These are phyloP conservation scores for Fomitopsis pinicola DNA, from an alignment of 1,284 basidiomycete species.

Conservation along the genomic window DNA sequence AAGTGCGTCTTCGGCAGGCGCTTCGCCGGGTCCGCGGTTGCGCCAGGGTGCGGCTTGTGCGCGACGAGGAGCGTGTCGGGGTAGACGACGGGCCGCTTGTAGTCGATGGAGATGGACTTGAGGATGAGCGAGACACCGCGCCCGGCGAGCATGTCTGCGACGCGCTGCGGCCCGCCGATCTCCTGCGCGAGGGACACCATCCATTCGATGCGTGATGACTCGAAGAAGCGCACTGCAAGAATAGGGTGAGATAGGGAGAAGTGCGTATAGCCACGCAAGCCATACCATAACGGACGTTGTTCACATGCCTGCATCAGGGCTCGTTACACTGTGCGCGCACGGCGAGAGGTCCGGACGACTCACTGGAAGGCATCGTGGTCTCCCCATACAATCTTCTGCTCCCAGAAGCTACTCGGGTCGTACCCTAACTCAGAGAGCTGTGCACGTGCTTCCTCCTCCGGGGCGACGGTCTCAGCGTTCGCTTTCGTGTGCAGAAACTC, in stretches of 20 bases:
- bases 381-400: constrained; percentile 71
- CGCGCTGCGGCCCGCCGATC: constrained; percentile 53
- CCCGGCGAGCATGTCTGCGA: constrained; percentile 52
- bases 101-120: constrained; percentile 64
- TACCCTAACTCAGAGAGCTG: constrained; percentile 48
- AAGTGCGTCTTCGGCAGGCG: constrained; percentile 40
- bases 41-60: constrained; percentile 37
- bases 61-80: constrained; percentile 71
- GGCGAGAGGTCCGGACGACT: constrained; percentile 17
- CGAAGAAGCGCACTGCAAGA: constrained; percentile 45
- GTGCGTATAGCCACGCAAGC: not conserved
- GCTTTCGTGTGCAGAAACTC: constrained; percentile 16
- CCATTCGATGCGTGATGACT: constrained; percentile 70
- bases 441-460: constrained; percentile 34
- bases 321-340: not conserved
- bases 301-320: constrained; percentile 54
- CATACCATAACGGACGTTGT: constrained; percentile 69
- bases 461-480: not conserved
- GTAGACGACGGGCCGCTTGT: constrained; percentile 61
- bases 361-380: constrained; percentile 74
- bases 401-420: constrained; percentile 62
- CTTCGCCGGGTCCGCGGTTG: constrained; percentile 1
- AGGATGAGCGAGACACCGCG: constrained; percentile 67
- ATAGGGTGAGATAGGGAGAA: not conserved
- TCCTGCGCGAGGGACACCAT: constrained; percentile 49